Percentiles rank a stretch among this genome's conserved stretches.
Evolutionary conservation across 805 yeast species (phyloP).

Genomic region (Tetrapisispora arboricola): DNA sequence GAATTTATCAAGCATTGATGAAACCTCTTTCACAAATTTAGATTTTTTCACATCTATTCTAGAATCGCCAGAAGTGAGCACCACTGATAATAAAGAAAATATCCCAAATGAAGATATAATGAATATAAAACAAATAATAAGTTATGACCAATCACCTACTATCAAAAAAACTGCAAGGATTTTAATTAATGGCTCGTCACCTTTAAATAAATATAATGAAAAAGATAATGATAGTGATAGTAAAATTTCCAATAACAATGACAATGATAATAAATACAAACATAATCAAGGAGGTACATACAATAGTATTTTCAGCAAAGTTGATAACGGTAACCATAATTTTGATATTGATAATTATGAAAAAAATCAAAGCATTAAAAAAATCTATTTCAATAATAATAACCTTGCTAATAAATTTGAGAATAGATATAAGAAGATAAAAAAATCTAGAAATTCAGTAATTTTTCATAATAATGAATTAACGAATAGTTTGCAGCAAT

Average conservation of each 20-base stretch:
- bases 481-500: constrained; percentile 26
- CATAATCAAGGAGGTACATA: background rate
- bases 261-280: background rate
- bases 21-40: constrained; percentile 4
- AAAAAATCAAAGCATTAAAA: background rate
- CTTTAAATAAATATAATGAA: constrained; percentile 8
- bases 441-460: constrained; percentile 21
- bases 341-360: background rate
- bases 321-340: background rate
- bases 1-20: background rate
- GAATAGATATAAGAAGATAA: constrained; percentile 18
- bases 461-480: constrained; percentile 22
- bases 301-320: background rate
- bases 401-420: constrained; percentile 10
- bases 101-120: background rate
- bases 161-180: constrained; percentile 10
- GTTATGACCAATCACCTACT: constrained; percentile 10
- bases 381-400: constrained; percentile 4
- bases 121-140: background rate
- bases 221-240: background rate
- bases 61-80: constrained; percentile 10
- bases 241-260: background rate
- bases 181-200: constrained; percentile 13
- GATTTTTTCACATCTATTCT: constrained; percentile 5
- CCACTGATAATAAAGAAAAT: constrained; percentile 10